Base-by-base conservation (phyloP, 352 stramenopile genomes). In the Phytophthora aleatoria region DNA sequence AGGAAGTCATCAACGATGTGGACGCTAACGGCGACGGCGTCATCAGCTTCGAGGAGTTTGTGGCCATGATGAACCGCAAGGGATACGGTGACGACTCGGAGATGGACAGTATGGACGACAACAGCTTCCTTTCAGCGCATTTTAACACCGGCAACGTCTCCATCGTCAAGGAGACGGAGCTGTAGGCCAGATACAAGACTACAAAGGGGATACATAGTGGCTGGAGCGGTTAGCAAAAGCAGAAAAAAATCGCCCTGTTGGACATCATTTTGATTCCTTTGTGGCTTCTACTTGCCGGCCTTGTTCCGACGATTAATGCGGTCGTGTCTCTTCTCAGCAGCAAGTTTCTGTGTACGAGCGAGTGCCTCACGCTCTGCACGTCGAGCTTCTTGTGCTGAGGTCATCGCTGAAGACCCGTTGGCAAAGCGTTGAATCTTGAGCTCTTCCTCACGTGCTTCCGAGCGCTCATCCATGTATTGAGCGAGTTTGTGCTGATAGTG, bases 11-110 rank as follows among this genome's bases (percentile, higher is more conserved):
- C 52, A 60, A 93, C 38, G 90, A 97, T n/a, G 80, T 98, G 33
- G 92, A 98, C 67, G 74, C 71, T 35, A 92, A 98, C 64, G 83
- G 91, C 42, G 94, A 98, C 67, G 92, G 91, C 10, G 69, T 90
- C 45, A 97, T 98, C 68, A 96, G 79, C 69, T 98, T 97, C 61
- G 81, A 97, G 26, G 94, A 98, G 67, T 98, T 98, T 65, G 77
- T 94, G 48, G 69, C 67, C 27, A 96, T 97, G 87, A 97, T 97
- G 89, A 74, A 93, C 69, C 84, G 87, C 58, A 90, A 91, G 77
- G 83, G 83, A 55, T 91, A 89, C 55, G 83, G 83, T 12, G 86
- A 95, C 10, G 87, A 95, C 54, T 88, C 81, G 7, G 82, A 90
- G 41, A 81, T 72, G 52, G 74, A 77, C n/a, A 89, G 77, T 65